These are phyloP conservation scores for Cercospora canescens DNA, from an alignment of 2,329 filamentous ascomycete species.

Conservation along the genomic window DNA sequence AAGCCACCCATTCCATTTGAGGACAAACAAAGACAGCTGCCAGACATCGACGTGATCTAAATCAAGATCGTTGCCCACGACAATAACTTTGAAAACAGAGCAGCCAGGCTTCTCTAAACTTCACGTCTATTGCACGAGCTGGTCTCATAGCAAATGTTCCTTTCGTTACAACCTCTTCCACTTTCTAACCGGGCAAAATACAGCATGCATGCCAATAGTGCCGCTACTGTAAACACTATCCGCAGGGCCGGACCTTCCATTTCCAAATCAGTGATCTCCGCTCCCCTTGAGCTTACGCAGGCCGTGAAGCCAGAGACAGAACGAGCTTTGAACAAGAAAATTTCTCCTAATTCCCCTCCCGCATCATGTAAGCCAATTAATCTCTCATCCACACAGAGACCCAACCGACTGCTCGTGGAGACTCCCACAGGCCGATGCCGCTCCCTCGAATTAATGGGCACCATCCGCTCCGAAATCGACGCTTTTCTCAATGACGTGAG, in stretches of 20 bases:
- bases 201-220: background rate
- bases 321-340: background rate
- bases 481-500: constrained; percentile 8
- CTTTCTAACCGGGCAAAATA: background rate
- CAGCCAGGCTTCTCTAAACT: background rate
- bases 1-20: background rate
- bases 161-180: background rate
- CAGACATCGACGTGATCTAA: background rate
- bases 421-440: background rate
- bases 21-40: background rate
- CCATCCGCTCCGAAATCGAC: constrained; percentile 8
- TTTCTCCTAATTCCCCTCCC: background rate
- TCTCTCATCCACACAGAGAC: background rate
- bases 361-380: background rate
- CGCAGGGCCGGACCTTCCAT: constrained; percentile 6
- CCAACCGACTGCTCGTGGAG: background rate
- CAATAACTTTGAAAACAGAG: background rate
- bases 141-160: background rate
- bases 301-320: background rate
- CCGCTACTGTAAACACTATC: background rate
- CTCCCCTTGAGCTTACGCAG: background rate
- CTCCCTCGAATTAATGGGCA: background rate
- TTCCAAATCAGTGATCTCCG: background rate
- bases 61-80: background rate
- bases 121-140: background rate